phyloP scores from a whole-genome alignment of 768 basidiomycete species.

The Panellus pusillus region DNA sequence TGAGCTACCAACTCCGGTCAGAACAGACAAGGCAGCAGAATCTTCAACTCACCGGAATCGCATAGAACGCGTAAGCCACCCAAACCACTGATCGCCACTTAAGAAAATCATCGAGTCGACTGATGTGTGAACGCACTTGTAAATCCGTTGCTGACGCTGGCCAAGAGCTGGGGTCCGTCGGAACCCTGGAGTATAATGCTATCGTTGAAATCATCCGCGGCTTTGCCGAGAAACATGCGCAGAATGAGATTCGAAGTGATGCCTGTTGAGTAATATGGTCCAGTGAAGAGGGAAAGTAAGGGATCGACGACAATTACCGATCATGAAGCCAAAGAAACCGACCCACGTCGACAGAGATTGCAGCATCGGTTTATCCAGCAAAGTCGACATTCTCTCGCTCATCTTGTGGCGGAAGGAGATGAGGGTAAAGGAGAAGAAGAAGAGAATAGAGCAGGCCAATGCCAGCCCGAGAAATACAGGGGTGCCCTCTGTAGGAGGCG shows the following conservation, averaged over 20 bases:
- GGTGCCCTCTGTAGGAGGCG: conserved; percentile 60
- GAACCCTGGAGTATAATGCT: conserved; percentile 53
- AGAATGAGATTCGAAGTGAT: conserved; percentile 68
- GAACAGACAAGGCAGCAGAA: too few relatives aligned
- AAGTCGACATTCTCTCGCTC: conserved; percentile 46
- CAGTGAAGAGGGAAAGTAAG: conserved; percentile 17
- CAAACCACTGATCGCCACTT: conserved; percentile 58
- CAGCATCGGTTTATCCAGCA: conserved; percentile 56
- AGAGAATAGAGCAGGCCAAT: conserved; percentile 54
- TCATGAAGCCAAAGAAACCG: conserved; percentile 73
- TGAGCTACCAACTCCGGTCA: conserved; percentile 29
- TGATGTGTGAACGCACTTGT: conserved; percentile 52
- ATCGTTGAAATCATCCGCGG: conserved; percentile 74
- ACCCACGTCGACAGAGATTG: conserved; percentile 70
- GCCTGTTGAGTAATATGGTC: conserved; percentile 38
- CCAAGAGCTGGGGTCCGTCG: conserved; percentile 59
- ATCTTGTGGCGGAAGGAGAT: conserved; percentile 68
- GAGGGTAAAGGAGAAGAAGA: conserved; percentile 65
- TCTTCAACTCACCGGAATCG: conserved; percentile 43
- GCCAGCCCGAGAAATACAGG: conserved; percentile 65
- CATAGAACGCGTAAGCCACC: conserved; percentile 75
- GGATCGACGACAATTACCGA: conserved; percentile 41
- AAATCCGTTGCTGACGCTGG: conserved; percentile 68
- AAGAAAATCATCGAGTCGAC: neutral
- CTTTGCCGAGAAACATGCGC: conserved; percentile 82